phyloP scores from a whole-genome alignment of 192 early-diverging fungal species.

The Diversispora eburnea region DNA sequence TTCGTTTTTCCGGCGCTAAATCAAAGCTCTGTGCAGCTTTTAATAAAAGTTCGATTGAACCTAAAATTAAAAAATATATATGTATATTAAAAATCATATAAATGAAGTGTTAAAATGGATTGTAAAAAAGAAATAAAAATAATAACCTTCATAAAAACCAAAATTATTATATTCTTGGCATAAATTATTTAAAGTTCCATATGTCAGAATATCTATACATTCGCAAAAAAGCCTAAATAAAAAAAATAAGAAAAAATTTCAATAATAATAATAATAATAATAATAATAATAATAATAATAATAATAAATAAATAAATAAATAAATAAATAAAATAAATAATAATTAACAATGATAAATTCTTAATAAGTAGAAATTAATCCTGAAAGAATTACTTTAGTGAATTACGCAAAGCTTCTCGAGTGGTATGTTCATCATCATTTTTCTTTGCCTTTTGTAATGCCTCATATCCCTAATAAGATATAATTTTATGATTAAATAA shows the following conservation, averaged over 20 bases:
- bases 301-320: background rate
- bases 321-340: background rate
- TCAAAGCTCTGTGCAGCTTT: slow-evolving; percentile 10
- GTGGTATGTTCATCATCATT: slow-evolving; percentile 20
- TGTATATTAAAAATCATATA: no score
- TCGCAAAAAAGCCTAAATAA: slow-evolving; percentile 18
- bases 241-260: background rate
- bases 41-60: slow-evolving; percentile 21
- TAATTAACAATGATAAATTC: background rate
- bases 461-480: slow-evolving; percentile 20
- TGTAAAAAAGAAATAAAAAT: background rate
- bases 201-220: slow-evolving; percentile 22
- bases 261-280: background rate
- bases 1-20: slow-evolving; percentile 3
- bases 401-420: background rate
- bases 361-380: background rate
- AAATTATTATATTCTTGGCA: slow-evolving; percentile 23
- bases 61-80: slow-evolving; percentile 11
- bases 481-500: background rate
- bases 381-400: slow-evolving; percentile 19
- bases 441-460: slow-evolving; percentile 23
- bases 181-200: slow-evolving; percentile 25
- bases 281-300: background rate
- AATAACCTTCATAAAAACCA: slow-evolving; percentile 12
- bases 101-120: background rate